These are phyloP conservation scores for Flaveria brownii DNA, from an alignment of 129 eudicot species.

Conservation along the genomic window DNA sequence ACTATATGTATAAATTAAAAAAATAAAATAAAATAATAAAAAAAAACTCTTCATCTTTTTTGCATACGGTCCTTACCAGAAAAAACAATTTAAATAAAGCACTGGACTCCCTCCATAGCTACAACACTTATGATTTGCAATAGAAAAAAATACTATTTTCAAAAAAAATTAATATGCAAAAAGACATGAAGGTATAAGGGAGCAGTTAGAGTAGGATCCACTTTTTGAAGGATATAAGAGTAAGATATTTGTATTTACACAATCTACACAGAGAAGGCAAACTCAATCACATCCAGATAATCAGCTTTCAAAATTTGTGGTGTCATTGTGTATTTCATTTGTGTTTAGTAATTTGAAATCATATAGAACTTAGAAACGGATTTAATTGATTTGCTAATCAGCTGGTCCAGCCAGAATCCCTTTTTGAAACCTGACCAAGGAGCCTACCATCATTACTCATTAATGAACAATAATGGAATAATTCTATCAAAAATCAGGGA, in stretches of 20 bases:
- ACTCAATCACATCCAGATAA: conserved; percentile 21
- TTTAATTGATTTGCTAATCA: not conserved
- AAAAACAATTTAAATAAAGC: not conserved
- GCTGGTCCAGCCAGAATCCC: too few relatives aligned
- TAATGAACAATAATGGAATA: too few relatives aligned
- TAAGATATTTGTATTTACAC: conserved; percentile 8
- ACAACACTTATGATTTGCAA: conserved; percentile 17
- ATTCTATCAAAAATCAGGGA: too few relatives aligned
- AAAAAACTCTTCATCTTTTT: not conserved
- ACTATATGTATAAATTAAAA: too few relatives aligned
- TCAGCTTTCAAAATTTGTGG: not conserved
- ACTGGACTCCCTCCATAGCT: conserved; percentile 10
- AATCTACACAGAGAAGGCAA: conserved; percentile 4
- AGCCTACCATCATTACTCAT: too few relatives aligned
- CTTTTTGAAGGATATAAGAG: not conserved
- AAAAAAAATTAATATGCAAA: conserved; percentile 5
- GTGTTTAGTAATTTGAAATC: not conserved
- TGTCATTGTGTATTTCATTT: not conserved
- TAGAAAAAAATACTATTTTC: not conserved
- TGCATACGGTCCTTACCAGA: conserved; percentile 4
- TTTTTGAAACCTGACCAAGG: too few relatives aligned
- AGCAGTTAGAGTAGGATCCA: not conserved
- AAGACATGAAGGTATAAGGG: not conserved
- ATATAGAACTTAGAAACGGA: not conserved
- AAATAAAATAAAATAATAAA: not conserved